A percentile compares a stretch with the other conserved stretches of the same genome.
phyloP scores from a whole-genome alignment of 495 filamentous ascomycete genomes.

The Lentithecium fluviatile region DNA sequence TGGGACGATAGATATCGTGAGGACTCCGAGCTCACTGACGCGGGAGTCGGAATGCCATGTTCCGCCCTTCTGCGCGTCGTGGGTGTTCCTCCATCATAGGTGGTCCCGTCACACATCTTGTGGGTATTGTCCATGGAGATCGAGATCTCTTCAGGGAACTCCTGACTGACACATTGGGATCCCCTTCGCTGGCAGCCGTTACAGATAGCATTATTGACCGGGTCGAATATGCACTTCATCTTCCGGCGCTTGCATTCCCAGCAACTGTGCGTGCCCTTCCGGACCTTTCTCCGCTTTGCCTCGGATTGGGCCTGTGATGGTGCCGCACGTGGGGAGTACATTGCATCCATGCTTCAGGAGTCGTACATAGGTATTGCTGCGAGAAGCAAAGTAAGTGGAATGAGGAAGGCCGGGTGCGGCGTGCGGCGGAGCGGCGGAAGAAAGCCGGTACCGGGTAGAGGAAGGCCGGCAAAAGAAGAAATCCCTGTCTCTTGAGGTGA shows the following conservation, averaged over 20 bases:
- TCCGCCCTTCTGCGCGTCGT: not conserved
- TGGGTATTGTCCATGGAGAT: not conserved
- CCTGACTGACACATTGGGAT: constrained; percentile 21
- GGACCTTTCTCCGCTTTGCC: constrained; percentile 18
- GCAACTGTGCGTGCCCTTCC: constrained; percentile 34
- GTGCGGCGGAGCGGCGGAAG: too few relatives aligned
- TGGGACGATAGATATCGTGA: not conserved
- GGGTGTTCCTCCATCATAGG: too few relatives aligned
- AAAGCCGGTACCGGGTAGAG: too few relatives aligned
- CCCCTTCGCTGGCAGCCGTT: constrained; percentile 14
- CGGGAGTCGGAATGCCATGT: not conserved
- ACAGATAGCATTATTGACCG: constrained; percentile 2
- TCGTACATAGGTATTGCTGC: too few relatives aligned
- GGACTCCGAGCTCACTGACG: not conserved
- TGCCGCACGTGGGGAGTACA: too few relatives aligned
- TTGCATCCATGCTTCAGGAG: too few relatives aligned
- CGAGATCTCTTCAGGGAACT: constrained; percentile 16
- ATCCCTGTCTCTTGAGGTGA: too few relatives aligned
- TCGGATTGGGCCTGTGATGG: too few relatives aligned
- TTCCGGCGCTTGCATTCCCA: constrained; percentile 33
- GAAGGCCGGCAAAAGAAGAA: too few relatives aligned
- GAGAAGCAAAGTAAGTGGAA: too few relatives aligned
- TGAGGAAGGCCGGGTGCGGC: too few relatives aligned
- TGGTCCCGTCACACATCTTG: too few relatives aligned
- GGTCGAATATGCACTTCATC: constrained; percentile 22